Base-by-base conservation (phyloP, 1,284 basidiomycete species). In the Stygiomarasmius scandens region DNA sequence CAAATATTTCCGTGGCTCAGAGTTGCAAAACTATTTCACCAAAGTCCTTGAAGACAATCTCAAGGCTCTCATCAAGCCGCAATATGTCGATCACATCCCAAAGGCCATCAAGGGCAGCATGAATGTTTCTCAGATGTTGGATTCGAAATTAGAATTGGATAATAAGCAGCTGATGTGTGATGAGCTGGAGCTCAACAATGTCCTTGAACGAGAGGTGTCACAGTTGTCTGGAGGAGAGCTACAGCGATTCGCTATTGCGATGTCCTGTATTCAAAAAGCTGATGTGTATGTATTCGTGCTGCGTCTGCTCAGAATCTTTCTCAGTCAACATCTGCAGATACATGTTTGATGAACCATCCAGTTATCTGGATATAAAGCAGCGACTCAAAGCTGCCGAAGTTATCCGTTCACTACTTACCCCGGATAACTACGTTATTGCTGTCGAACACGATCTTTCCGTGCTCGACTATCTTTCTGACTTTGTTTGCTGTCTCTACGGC, bases 51-150 rank as follows among this genome's bases (percentile, higher is more conserved):
- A 98, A 75, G 96, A 98, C 73, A 95, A 98, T 69, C 80, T 98
- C 68, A 97, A 97, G 77, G 95, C 96, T 1, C 84, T 98, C 61
- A 98, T 98, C 74, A 98, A 98, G 75, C 96, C 96, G 1, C 96
- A 98, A 84, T 98, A 98, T 70, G 96, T 98, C 64, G 96, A 98
- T 72, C 95, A 98, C 72, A 98, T 98, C 68, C 96, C 96, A 6
- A 86, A 90, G 55, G 93, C 93, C 45, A 93, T 98, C 81, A 98
- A 98, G 77, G 93, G 92, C 56, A 82, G 79, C 55, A 84, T 93
- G 81, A 89, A 88, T 1, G 95, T 98, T 32, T 79, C 81, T 10
- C 81, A 93, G 69, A 96, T 98, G 95, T 85, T 98, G 58, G 89
- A 95, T 68, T 87, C 89, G 49, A 94, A 93, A 72, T 74, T 89